Percentiles rank a stretch among this genome's conserved stretches.
These are phyloP conservation scores for Mucor plumbeus DNA, from an alignment of 371 early-diverging fungal genomes.

Conservation along the genomic window DNA sequence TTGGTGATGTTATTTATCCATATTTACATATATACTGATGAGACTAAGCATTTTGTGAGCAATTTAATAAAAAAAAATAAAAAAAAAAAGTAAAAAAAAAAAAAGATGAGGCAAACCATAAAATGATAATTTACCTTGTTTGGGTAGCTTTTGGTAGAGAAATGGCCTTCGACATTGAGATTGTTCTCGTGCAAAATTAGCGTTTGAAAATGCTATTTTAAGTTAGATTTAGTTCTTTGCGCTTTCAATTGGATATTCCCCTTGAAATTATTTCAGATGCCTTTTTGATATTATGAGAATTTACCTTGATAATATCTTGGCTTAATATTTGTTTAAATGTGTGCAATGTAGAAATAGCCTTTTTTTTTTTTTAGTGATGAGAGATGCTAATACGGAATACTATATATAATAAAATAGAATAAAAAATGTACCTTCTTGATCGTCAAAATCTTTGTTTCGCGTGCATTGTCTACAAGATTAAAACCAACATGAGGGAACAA, in stretches of 20 bases:
- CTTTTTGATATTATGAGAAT: background rate
- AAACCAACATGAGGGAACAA: constrained; percentile 53
- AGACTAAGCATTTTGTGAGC: constrained; percentile 11
- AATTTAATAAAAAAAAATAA: too few species aligned
- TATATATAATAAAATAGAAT: background rate
- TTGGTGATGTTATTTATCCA: background rate
- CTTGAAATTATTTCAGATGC: too few species aligned
- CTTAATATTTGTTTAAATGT: constrained; percentile 48
- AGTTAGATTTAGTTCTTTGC: background rate
- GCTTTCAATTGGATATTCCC: too few species aligned
- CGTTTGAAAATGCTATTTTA: constrained; percentile 33
- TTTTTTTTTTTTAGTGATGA: too few species aligned
- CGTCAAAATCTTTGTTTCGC: constrained; percentile 42
- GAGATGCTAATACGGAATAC: too few species aligned
- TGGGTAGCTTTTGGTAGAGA: constrained; percentile 48
- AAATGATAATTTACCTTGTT: constrained; percentile 46
- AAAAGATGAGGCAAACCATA: too few species aligned
- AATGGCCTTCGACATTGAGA: constrained; percentile 40
- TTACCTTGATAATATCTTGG: constrained; percentile 34
- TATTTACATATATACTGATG: constrained; percentile 54
- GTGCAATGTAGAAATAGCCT: constrained; percentile 32
- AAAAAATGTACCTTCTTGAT: constrained; percentile 47
- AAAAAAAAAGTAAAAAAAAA: too few species aligned
- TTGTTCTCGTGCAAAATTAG: constrained; percentile 31
- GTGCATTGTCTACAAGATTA: constrained; percentile 47